Evolutionary conservation across 2,329 filamentous ascomycete species (phyloP), one percentile per base, ranked within the genome.

Genomic region (Aureobasidium sp.): DNA sequence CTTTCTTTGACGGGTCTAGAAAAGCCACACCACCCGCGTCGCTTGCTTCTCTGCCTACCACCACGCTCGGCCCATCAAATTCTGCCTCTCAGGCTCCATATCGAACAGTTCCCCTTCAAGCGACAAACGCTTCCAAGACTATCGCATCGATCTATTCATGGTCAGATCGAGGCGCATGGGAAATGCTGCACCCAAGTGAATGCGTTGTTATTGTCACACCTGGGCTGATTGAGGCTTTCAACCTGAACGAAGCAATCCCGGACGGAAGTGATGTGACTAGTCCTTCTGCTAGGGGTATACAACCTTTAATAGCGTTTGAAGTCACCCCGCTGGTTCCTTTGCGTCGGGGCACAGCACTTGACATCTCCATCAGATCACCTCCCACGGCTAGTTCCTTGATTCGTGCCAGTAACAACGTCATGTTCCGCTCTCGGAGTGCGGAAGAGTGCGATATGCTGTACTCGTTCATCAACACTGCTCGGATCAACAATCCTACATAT

Each of bases 401-500:
- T 62, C 82, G 76, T 70, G 82, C 87, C 14, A 74, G 76, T 49
- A 87, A 86, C 68, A 94, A 95, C 71, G 90, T 96, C 76, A 93
- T 95, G 79, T 94, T 97, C 82, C 88, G 94, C 45, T 90, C 90
- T 52, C 80, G 87, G 45, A 89, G 83, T 50, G 81, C 85, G 2
- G 82, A 85, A 47, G 93, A 97, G 64, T 95, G 92, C 70, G 86
- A 89, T 66, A 82, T 83, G 39, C 80, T 99, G 5, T 99, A 97
- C 74, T 83, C 83, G 69, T 84, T 93, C 47, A 92, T 97, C 64
- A 95, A 97, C 74, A 83, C 89, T 64, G 87, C 92, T 22, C 88
- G 94, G 52, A 89, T 96, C 72, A 90, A 96, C 75, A 97, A 97
- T 71, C 88, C 91, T 59, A 93, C 91, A 60, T 97, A 93, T 76